These are phyloP conservation scores for Paramarasmius palmivorus DNA, from an alignment of 1,284 basidiomycete genomes.

Conservation along the genomic window DNA sequence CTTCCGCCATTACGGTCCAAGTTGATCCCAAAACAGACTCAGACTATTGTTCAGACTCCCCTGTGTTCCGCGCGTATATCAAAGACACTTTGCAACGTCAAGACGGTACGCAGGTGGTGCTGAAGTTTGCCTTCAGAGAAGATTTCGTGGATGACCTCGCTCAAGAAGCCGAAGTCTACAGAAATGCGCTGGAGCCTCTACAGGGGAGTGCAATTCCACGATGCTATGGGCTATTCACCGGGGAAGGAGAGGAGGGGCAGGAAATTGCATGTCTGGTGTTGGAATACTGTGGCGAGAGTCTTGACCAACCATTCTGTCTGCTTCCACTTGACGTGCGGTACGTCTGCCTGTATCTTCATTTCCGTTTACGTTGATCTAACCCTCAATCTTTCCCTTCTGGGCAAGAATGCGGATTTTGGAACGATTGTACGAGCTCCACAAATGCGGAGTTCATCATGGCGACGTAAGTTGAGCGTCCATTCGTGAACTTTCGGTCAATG, in stretches of 20 bases:
- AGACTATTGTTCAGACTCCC: conserved; percentile 37
- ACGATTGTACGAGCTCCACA: conserved; percentile 31
- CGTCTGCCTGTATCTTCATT: conserved; percentile 10
- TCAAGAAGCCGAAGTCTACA: conserved; percentile 32
- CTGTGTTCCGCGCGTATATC: conserved; percentile 34
- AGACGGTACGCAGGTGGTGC: conserved; percentile 13
- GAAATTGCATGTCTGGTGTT: conserved; percentile 35
- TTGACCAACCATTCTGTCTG: conserved; percentile 27
- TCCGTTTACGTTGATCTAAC: not conserved
- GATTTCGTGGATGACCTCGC: conserved; percentile 33
- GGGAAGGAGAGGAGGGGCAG: conserved; percentile 28
- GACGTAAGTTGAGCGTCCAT: conserved; percentile 10
- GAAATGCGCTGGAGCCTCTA: conserved; percentile 27
- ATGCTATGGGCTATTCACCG: conserved; percentile 35
- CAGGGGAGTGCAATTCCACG: conserved; percentile 31
- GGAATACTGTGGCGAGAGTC: conserved; percentile 35
- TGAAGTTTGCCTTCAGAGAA: conserved; percentile 39
- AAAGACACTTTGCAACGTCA: conserved; percentile 8
- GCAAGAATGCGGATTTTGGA: conserved; percentile 31
- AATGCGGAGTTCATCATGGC: conserved; percentile 29
- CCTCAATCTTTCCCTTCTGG: conserved; percentile 12
- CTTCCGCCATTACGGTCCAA: conserved; percentile 19
- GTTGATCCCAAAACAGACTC: conserved; percentile 30
- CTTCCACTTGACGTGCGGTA: conserved; percentile 32
- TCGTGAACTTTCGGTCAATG: not conserved